Conservation (phyloP, 768 basidiomycete species). For the Kwoniella bestiolae region DNA sequence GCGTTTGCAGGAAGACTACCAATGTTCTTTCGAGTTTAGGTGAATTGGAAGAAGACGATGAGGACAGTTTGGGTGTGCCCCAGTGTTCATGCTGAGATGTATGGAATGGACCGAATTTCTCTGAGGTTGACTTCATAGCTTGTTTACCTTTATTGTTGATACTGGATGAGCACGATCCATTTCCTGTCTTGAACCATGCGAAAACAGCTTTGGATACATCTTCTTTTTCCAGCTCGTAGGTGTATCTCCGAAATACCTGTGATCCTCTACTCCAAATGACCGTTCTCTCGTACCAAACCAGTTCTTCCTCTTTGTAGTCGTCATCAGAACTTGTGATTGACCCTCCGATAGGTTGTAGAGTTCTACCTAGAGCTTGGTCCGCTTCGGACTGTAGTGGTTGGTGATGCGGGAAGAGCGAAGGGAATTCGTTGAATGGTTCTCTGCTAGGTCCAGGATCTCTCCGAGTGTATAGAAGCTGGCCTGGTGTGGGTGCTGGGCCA, state of each 20-base stretch:
- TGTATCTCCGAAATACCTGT: constrained; percentile 48
- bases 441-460: constrained; percentile 18
- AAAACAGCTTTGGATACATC: constrained; percentile 49
- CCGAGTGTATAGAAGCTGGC: constrained; percentile 12
- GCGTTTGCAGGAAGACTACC: constrained; percentile 50
- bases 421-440: background rate
- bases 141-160: background rate
- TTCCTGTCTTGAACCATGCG: constrained; percentile 41
- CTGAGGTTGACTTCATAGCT: background rate
- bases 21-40: constrained; percentile 36
- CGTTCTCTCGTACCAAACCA: constrained; percentile 50
- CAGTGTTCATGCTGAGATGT: constrained; percentile 25
- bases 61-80: constrained; percentile 22
- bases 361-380: background rate
- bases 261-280: constrained; percentile 53
- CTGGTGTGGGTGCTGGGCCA: constrained; percentile 25
- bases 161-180: background rate
- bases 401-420: background rate
- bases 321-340: constrained; percentile 1
- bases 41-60: constrained; percentile 13
- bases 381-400: background rate
- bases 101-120: constrained; percentile 41
- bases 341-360: constrained; percentile 3
- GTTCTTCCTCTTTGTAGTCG: constrained; percentile 44
- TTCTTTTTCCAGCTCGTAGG: constrained; percentile 46